Conservation (phyloP, 208 protist genomes). For the Leishmania martiniquensis region DNA sequence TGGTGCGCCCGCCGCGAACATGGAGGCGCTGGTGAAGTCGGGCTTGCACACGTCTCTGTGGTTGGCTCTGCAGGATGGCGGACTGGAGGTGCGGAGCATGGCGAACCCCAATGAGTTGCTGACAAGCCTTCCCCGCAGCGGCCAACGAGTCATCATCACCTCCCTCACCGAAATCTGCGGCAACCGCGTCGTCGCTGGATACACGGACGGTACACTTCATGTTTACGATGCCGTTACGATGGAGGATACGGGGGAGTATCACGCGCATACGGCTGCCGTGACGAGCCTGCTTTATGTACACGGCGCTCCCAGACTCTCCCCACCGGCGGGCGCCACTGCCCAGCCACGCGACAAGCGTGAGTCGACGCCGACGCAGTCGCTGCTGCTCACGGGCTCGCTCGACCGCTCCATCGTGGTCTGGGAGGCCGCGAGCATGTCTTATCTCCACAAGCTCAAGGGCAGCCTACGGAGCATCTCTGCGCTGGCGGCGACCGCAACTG, state of each 20-base stretch:
- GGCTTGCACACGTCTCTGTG: slow-evolving; percentile 62
- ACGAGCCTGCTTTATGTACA: slow-evolving; percentile 47
- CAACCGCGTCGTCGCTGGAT: slow-evolving; percentile 62
- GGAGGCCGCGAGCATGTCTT: slow-evolving; percentile 54
- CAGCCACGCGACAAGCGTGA: neutral
- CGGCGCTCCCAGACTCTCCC: neutral
- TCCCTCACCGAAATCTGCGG: slow-evolving; percentile 47
- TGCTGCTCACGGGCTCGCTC: slow-evolving; percentile 63
- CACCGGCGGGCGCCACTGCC: neutral
- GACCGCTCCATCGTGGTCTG: slow-evolving; percentile 76
- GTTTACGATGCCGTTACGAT: slow-evolving; percentile 54
- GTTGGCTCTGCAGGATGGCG: slow-evolving; percentile 56
- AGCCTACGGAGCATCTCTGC: slow-evolving; percentile 44
- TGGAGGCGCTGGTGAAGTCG: slow-evolving; percentile 26
- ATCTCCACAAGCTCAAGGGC: slow-evolving; percentile 48
- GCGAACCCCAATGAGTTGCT: slow-evolving; percentile 47
- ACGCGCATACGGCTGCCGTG: slow-evolving; percentile 53
- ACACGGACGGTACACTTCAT: slow-evolving; percentile 54
- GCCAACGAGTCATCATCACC: slow-evolving; percentile 44
- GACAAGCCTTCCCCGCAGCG: slow-evolving; percentile 25
- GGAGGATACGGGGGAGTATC: slow-evolving; percentile 22
- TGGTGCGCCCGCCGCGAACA: slow-evolving; percentile 28
- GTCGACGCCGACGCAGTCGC: slow-evolving; percentile 21
- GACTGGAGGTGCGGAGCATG: slow-evolving; percentile 64
- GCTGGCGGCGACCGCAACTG: slow-evolving; percentile 42